Conservation (phyloP, 352 stramenopile species). For the Phytophthora kernoviae region DNA sequence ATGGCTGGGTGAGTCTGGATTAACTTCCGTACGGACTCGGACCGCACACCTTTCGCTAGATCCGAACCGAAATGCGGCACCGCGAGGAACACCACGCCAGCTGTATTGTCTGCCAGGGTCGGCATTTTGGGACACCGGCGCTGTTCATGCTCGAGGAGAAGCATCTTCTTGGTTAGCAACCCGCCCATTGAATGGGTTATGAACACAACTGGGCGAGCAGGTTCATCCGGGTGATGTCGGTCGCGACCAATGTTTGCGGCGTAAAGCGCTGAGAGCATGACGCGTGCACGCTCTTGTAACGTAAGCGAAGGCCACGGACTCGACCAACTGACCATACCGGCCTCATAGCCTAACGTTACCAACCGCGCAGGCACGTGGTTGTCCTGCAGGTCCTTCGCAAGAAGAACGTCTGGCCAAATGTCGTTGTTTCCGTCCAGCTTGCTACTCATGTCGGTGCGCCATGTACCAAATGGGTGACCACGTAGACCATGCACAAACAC, state of each 20-base stretch:
- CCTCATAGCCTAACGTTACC: conserved; percentile 82
- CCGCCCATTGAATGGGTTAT: conserved; percentile 90
- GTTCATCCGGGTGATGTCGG: conserved; percentile 6
- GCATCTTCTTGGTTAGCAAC: conserved; percentile 86
- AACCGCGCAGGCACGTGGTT: conserved; percentile 54
- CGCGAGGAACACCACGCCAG: conserved; percentile 76
- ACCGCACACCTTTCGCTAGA: conserved; percentile 65
- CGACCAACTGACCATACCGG: conserved; percentile 85
- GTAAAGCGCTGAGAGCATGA: conserved; percentile 78
- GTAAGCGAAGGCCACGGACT: conserved; percentile 86
- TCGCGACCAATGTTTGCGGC: conserved; percentile 64
- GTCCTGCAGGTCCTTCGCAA: conserved; percentile 57
- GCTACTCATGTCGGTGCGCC: conserved; percentile 77
- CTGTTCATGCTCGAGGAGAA: conserved; percentile 54
- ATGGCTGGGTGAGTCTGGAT: conserved; percentile 81
- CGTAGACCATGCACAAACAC: conserved; percentile 87
- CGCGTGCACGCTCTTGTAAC: conserved; percentile 64
- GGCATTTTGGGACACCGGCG: conserved; percentile 10
- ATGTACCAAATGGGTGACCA: conserved; percentile 82
- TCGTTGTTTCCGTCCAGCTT: conserved; percentile 58
- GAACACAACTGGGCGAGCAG: conserved; percentile 70
- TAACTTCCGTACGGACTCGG: conserved; percentile 67
- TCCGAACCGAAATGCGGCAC: conserved; percentile 88
- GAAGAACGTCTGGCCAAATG: conserved; percentile 80
- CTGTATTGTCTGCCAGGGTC: conserved; percentile 46